Evolutionary conservation across 441 rosid species (phyloP).

Genomic region (Capsella rubella): DNA sequence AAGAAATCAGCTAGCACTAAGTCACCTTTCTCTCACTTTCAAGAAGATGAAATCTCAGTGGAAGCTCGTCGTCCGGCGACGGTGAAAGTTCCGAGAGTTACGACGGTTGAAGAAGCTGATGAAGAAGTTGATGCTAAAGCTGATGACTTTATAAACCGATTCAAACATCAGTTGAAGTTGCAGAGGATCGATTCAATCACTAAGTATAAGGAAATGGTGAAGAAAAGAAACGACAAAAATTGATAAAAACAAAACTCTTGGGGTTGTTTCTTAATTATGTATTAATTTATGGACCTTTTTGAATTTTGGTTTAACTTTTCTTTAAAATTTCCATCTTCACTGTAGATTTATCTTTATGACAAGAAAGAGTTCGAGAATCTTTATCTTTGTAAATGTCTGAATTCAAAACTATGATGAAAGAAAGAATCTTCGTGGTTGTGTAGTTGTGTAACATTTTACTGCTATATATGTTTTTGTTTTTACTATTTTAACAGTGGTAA

Average conservation of each 20-base stretch:
- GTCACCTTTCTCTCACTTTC: constrained; percentile 64
- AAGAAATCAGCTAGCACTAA: constrained; percentile 83
- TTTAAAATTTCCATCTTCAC: constrained; percentile 32
- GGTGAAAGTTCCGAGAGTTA: constrained; percentile 50
- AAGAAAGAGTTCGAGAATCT: background rate
- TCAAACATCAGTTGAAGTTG: constrained; percentile 80
- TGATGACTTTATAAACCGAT: constrained; percentile 80
- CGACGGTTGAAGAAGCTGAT: constrained; percentile 55
- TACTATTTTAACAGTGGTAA: too few relatives aligned
- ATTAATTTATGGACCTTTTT: constrained; percentile 23
- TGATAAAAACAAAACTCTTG: background rate
- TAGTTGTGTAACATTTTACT: too few relatives aligned
- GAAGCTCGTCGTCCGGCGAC: constrained; percentile 70
- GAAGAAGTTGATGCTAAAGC: constrained; percentile 87
- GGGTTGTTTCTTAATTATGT: constrained; percentile 25
- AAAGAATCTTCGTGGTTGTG: too few relatives aligned
- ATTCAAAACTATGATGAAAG: too few relatives aligned
- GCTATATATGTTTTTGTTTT: too few relatives aligned
- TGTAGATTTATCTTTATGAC: constrained; percentile 43
- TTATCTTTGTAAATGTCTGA: background rate
- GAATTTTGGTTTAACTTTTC: constrained; percentile 20
- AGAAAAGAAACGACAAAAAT: constrained; percentile 45
- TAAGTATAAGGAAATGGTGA: constrained; percentile 64
- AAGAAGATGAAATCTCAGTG: constrained; percentile 53
- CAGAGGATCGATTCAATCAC: constrained; percentile 77